Conservation (phyloP, 2,329 filamentous ascomycete species). For the Penicillium crustosum region DNA sequence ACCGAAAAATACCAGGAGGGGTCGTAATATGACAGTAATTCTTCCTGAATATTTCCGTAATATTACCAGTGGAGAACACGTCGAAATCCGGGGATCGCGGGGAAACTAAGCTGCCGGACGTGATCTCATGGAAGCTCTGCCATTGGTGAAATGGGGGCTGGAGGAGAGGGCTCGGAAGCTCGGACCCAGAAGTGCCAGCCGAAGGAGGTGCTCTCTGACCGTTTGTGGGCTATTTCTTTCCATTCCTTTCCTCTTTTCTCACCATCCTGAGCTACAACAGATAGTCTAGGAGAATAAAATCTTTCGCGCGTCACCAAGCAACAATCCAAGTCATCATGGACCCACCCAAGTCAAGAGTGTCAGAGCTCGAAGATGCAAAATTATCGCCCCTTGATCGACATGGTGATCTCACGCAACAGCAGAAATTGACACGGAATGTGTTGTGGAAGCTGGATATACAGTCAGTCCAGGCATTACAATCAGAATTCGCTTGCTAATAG, state of each 20-base stretch:
- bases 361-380: slow-evolving; percentile 27
- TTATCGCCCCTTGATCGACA: slow-evolving; percentile 14
- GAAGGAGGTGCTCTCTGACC: background rate
- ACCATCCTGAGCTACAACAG: background rate
- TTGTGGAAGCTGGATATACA: slow-evolving; percentile 47
- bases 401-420: slow-evolving; percentile 18
- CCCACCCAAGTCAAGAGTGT: slow-evolving; percentile 15
- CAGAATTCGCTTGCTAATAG: background rate
- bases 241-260: background rate
- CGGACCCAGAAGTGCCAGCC: slow-evolving; percentile 8
- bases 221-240: background rate
- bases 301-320: slow-evolving; percentile 1
- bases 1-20: slow-evolving; percentile 4
- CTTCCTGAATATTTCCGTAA: background rate
- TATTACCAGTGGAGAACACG: background rate
- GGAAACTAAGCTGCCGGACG: background rate
- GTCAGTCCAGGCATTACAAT: slow-evolving; percentile 4
- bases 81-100: slow-evolving; percentile 14
- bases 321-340: slow-evolving; percentile 19
- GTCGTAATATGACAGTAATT: background rate
- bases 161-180: background rate
- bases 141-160: background rate
- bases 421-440: slow-evolving; percentile 44
- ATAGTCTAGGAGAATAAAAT: background rate
- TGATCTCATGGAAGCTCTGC: background rate